A percentile compares a stretch with the other conserved stretches of the same genome.
Conservation (phyloP, 306 rosid genomes). For the Castanea sativa region DNA sequence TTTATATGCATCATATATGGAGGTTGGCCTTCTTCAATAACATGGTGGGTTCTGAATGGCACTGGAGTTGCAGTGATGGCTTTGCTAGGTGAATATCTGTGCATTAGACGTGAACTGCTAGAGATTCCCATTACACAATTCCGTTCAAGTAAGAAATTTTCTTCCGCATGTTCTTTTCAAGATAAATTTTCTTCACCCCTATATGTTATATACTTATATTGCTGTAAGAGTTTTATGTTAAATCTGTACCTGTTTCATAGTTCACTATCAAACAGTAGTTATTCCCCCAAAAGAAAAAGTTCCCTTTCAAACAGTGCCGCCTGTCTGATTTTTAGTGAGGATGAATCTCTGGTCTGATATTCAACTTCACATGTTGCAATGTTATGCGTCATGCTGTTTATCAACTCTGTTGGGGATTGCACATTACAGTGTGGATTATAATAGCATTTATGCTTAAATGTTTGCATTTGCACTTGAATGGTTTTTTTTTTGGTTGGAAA, state of each 20-base stretch:
- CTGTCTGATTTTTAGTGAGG: neutral
- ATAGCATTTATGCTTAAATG: neutral
- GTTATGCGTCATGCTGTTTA: conserved; percentile 20
- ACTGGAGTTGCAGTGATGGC: conserved; percentile 89
- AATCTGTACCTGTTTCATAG: neutral
- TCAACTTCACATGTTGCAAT: neutral
- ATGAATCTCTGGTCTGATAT: conserved; percentile 1
- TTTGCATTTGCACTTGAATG: neutral
- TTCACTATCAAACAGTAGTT: neutral
- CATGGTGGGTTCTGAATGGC: conserved; percentile 98
- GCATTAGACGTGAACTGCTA: conserved; percentile 59
- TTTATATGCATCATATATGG: conserved; percentile 77
- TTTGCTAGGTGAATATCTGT: conserved; percentile 72
- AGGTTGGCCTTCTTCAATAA: conserved; percentile 93
- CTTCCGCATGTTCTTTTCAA: conserved; percentile 1
- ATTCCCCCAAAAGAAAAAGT: too few species aligned
- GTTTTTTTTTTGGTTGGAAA: neutral
- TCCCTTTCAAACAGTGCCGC: neutral
- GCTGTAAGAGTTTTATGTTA: neutral
- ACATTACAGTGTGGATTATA: conserved; percentile 4
- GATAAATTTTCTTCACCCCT: neutral
- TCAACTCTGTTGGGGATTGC: neutral
- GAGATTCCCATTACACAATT: conserved; percentile 74
- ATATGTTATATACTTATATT: neutral
- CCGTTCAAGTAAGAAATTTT: conserved; percentile 68